These are phyloP conservation scores for Annulohypoxylon moriforme DNA, from an alignment of 495 filamentous ascomycete species.

Conservation along the genomic window DNA sequence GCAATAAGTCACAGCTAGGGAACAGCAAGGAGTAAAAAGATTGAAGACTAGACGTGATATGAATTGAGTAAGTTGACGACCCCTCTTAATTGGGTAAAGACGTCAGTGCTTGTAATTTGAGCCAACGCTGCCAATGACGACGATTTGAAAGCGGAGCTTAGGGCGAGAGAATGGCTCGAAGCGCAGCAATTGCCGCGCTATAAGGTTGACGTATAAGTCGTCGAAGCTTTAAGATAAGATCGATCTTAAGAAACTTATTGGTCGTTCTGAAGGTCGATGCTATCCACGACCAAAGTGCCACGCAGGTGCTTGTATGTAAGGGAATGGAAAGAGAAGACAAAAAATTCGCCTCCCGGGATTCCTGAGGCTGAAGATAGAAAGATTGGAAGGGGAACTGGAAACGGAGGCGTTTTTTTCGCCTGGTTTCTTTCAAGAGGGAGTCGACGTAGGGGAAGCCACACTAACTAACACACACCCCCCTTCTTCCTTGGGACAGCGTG, in stretches of 20 bases:
- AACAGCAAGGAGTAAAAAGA: conserved; percentile 9
- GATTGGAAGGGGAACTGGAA: conserved; percentile 13
- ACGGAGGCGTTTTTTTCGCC: conserved; percentile 23
- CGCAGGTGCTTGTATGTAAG: conserved; percentile 18
- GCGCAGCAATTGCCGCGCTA: conserved; percentile 41
- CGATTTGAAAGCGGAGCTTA: conserved; percentile 22
- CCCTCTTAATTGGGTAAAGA: conserved; percentile 33
- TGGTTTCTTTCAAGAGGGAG: conserved; percentile 31
- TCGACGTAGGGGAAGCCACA: conserved; percentile 33
- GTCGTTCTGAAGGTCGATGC: conserved; percentile 19
- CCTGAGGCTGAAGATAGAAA: conserved; percentile 39
- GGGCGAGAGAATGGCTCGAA: conserved; percentile 13
- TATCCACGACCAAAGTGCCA: conserved; percentile 30
- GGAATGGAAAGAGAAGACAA: conserved; percentile 19
- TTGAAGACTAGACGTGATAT: background rate
- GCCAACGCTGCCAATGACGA: conserved; percentile 24
- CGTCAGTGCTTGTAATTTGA: conserved; percentile 24
- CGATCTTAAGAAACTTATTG: conserved; percentile 1
- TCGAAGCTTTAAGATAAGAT: conserved; percentile 26
- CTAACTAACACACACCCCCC: conserved; percentile 38
- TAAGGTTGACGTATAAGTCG: conserved; percentile 27
- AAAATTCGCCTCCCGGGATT: conserved; percentile 39
- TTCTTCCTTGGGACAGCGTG: conserved; percentile 31
- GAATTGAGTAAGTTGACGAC: conserved; percentile 14
- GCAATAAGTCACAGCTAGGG: conserved; percentile 31